These are phyloP conservation scores for Trichopus zeylanicus DNA, from an alignment of 116 monocot genomes.

Conservation along the genomic window DNA sequence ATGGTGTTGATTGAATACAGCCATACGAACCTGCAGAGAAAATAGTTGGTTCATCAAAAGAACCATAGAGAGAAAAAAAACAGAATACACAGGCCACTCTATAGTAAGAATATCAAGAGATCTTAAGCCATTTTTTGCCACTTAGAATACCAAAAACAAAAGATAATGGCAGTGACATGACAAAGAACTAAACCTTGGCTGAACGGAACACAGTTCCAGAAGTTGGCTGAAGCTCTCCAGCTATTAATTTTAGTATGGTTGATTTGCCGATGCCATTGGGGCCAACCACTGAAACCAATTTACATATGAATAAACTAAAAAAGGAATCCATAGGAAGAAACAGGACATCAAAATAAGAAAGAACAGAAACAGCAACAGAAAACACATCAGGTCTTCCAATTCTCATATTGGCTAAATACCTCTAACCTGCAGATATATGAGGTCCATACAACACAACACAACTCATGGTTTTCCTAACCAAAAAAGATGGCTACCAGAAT, in stretches of 20 bases:
- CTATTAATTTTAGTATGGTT: constrained; percentile 95
- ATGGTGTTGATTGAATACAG: constrained; percentile 99
- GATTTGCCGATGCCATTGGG: constrained; percentile 99
- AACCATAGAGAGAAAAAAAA: not conserved
- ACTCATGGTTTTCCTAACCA: too few relatives aligned
- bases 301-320: constrained; percentile 3
- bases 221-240: constrained; percentile 97
- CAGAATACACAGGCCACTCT: not conserved
- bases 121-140: not conserved
- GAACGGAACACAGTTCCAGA: constrained; percentile 97
- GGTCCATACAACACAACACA: too few relatives aligned
- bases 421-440: too few relatives aligned
- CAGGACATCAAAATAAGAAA: not conserved
- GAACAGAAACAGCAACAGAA: too few relatives aligned
- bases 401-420: too few relatives aligned
- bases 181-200: constrained; percentile 56
- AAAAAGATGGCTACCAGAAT: too few relatives aligned
- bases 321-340: not conserved
- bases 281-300: constrained; percentile 77
- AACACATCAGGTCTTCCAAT: too few relatives aligned
- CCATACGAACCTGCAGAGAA: constrained; percentile 84
- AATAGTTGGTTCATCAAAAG: not conserved
- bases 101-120: not conserved
- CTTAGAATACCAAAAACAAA: too few relatives aligned
- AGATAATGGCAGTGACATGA: not conserved